Conservation (phyloP, 2,329 filamentous ascomycete species). For the Fusarium circinatum region DNA sequence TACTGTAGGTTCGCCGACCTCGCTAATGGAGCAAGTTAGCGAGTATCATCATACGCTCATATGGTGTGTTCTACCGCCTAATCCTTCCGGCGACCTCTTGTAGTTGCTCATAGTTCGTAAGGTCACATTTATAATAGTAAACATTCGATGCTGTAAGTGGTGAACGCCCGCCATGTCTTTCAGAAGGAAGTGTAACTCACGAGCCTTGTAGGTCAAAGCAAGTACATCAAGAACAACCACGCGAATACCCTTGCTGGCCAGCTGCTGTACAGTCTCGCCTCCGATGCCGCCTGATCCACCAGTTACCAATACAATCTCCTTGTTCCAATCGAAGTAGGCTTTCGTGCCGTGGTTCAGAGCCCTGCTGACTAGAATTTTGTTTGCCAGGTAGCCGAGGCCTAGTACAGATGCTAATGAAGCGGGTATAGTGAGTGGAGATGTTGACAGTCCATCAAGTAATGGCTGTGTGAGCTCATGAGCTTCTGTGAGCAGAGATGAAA, state of each 20-base stretch:
- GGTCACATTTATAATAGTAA: not conserved
- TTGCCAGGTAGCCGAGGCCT: not conserved
- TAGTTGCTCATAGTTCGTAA: not conserved
- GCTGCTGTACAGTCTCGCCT: not conserved
- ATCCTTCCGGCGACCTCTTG: not conserved
- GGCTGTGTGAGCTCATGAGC: not conserved
- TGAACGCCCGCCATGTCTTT: fast-evolving
- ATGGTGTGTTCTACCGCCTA: fast-evolving
- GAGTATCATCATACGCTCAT: fast-evolving
- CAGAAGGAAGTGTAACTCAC: not conserved
- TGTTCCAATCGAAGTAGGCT: not conserved
- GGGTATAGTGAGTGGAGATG: not conserved
- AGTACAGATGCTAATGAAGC: not conserved
- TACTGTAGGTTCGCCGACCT: not conserved
- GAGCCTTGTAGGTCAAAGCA: not conserved
- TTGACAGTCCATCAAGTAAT: not conserved
- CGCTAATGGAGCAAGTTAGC: not conserved
- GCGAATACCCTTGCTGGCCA: not conserved
- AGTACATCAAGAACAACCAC: not conserved
- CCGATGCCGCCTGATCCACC: not conserved
- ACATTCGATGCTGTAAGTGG: fast-evolving
- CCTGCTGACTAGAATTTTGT: not conserved
- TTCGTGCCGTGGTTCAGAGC: not conserved
- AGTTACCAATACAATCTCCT: not conserved
- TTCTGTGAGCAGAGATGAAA: not conserved